Evolutionary conservation across 2,329 filamentous ascomycete genomes (phyloP), one percentile per base, ranked within the genome.

Genomic region (Thielaviopsis ethacetica): DNA sequence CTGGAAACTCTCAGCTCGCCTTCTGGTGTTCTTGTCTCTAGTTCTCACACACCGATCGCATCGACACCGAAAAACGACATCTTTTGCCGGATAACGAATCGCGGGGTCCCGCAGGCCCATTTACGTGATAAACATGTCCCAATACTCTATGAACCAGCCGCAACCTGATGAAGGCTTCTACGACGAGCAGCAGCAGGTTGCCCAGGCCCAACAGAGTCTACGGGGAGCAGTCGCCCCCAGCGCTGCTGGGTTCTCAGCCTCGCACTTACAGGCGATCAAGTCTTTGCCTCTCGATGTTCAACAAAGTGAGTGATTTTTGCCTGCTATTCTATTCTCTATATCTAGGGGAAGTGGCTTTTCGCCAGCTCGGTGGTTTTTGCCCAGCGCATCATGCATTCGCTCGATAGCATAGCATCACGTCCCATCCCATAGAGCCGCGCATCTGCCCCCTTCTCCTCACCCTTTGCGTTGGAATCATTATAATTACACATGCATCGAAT

Each of bases 101-200:
- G 38, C 15, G 38, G 15, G 34, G 38, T 44, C 17, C n/a, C 38
- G 7, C 15, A 44, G 17, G 17, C 38, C 17, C 38, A 4, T 44
- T n/a, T 4, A 44, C 3, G 17, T 44, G 13, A 26, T n/a, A n/a
- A 44, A 44, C 5, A 53, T 53, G 24, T 19, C 15, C 26, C 13
- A 53, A 19, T 19, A 34, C 24, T 34, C 50, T 44, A 17, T 44
- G 21, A 56, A 47, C n/a, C 38, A 44, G 38, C 58, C 56, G 21
- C 59, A 60, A 44, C 54, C 59, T 21, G 59, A 60, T 24, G 59
- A 60, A 54, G 59, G 59, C 26, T 60, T 57, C 59, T 60, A 53
- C 41, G 59, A 60, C 13, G 44, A 51, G 15, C 54, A 47, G 54
- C 49, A 44, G 38, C 54, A 56, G 15, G 38, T 47, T 19, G 54